phyloP scores from a whole-genome alignment of 176 grass and related monocot species.

The Carex myosuroides region DNA sequence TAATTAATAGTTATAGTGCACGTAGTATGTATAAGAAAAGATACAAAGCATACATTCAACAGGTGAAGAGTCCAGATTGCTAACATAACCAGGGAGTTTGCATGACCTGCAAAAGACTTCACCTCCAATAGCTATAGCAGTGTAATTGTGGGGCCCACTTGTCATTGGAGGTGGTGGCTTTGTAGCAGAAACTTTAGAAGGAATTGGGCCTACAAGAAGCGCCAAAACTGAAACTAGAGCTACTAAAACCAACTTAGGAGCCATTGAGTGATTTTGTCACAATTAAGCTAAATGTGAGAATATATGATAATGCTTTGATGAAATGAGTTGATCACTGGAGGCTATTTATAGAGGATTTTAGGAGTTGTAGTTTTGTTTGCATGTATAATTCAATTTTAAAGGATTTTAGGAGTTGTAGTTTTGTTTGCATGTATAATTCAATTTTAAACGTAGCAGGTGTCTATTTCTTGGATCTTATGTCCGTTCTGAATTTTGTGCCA shows the following conservation, averaged over 20 bases:
- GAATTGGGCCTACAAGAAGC: neutral
- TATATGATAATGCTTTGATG: neutral
- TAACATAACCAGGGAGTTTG: neutral
- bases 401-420: too few species aligned
- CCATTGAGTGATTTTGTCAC: neutral
- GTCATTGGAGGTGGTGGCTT: neutral
- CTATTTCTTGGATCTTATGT: neutral
- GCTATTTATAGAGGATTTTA: conserved; percentile 2
- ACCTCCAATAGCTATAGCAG: neutral
- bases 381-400: too few species aligned
- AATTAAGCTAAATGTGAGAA: neutral
- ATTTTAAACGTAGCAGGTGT: neutral
- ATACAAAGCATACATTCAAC: neutral
- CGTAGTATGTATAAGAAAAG: neutral
- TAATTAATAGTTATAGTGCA: neutral
- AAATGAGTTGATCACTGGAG: neutral
- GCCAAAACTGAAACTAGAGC: neutral
- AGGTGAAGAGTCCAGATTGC: neutral
- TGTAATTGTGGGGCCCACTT: neutral
- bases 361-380: too few species aligned
- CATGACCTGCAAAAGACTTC: conserved; percentile 10
- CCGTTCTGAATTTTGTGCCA: neutral
- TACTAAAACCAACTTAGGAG: conserved; percentile 3
- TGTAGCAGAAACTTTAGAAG: neutral
- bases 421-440: neutral